These are phyloP conservation scores for Clarireedia monteithiana DNA, from an alignment of 2,329 filamentous ascomycete species.

Conservation along the genomic window DNA sequence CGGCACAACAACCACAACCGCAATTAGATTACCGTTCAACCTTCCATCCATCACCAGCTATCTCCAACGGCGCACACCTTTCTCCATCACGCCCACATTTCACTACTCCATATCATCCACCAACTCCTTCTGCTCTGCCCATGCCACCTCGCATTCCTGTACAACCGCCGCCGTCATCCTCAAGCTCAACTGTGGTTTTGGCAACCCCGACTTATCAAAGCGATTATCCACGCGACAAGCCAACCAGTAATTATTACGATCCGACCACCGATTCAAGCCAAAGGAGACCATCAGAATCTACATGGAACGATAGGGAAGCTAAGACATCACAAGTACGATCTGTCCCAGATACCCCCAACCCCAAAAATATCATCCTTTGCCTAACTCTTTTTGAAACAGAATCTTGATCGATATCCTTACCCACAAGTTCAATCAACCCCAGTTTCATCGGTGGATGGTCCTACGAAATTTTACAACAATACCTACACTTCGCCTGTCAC, in stretches of 20 bases:
- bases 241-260: slow-evolving; percentile 37
- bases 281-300: slow-evolving; percentile 31
- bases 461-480: slow-evolving; percentile 42
- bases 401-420: slow-evolving; percentile 45
- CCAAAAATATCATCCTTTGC: background rate
- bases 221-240: slow-evolving; percentile 34
- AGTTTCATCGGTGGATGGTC: slow-evolving; percentile 34
- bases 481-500: slow-evolving; percentile 42
- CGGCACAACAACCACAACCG: slow-evolving; percentile 3
- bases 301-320: slow-evolving; percentile 22
- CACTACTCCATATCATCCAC: slow-evolving; percentile 25
- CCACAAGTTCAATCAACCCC: slow-evolving; percentile 11
- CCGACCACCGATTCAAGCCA: slow-evolving; percentile 37
- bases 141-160: slow-evolving; percentile 24
- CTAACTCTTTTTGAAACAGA: slow-evolving; percentile 27
- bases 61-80: slow-evolving; percentile 21
- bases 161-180: background rate
- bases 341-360: background rate
- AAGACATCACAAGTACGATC: slow-evolving; percentile 27
- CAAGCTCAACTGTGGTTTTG: slow-evolving; percentile 19
- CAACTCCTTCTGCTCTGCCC: slow-evolving; percentile 18
- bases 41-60: slow-evolving; percentile 3
- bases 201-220: slow-evolving; percentile 23
- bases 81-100: slow-evolving; percentile 24
- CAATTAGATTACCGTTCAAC: slow-evolving; percentile 5